Evolutionary conservation across 2,329 filamentous ascomycete genomes (phyloP).

Genomic region (Zopfia rhizophila): DNA sequence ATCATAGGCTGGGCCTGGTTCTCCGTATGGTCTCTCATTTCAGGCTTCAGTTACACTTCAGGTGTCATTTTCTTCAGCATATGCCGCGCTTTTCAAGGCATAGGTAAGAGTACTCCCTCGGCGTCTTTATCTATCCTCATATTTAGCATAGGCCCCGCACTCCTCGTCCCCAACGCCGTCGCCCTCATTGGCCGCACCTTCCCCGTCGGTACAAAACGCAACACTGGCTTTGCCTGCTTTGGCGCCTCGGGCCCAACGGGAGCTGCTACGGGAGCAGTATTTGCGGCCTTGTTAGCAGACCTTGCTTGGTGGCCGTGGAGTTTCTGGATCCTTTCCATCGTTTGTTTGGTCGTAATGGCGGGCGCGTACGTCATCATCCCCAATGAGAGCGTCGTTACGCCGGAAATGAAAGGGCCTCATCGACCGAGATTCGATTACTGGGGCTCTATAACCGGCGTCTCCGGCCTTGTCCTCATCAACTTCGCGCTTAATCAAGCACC

Average conservation of each 20-base stretch:
- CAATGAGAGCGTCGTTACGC: slow-evolving; percentile 14
- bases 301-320: slow-evolving; percentile 63
- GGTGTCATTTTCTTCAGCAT: slow-evolving; percentile 46
- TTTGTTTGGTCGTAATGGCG: slow-evolving; percentile 48
- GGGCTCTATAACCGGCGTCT: slow-evolving; percentile 62
- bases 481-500: slow-evolving; percentile 74
- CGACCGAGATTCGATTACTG: slow-evolving; percentile 52
- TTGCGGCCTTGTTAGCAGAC: slow-evolving; percentile 50
- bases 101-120: slow-evolving; percentile 39
- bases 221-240: slow-evolving; percentile 66
- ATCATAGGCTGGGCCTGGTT: slow-evolving; percentile 62
- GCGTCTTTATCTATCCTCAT: neutral
- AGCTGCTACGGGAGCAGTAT: slow-evolving; percentile 52
- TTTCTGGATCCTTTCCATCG: slow-evolving; percentile 57
- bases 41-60: slow-evolving; percentile 54
- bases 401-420: slow-evolving; percentile 3
- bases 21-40: slow-evolving; percentile 57
- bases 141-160: slow-evolving; percentile 66
- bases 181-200: slow-evolving; percentile 70
- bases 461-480: slow-evolving; percentile 70
- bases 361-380: slow-evolving; percentile 55
- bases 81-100: slow-evolving; percentile 54
- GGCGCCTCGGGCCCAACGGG: slow-evolving; percentile 60
- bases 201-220: slow-evolving; percentile 65
- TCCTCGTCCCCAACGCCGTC: slow-evolving; percentile 71